Percentiles rank a stretch among this genome's conserved stretches.
Evolutionary conservation across 2,329 filamentous ascomycete genomes (phyloP).

Genomic region (Pseudogymnoascus sp.): DNA sequence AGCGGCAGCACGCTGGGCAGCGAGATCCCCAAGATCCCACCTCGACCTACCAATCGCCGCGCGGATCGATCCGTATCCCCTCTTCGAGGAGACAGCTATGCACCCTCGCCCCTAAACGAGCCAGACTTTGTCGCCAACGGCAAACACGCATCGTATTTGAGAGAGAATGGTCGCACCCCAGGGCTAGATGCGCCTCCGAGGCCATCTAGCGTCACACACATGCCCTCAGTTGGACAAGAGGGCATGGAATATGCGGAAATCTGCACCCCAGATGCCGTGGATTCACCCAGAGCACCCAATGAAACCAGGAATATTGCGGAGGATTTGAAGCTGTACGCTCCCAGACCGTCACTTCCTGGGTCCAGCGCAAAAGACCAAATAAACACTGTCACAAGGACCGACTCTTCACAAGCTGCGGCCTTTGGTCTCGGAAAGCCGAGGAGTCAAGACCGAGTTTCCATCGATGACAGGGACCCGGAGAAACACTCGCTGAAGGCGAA

Average conservation of each 20-base stretch:
- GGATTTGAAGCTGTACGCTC: constrained; percentile 80
- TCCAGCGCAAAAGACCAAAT: constrained; percentile 79
- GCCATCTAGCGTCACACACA: constrained; percentile 62
- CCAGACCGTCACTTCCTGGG: constrained; percentile 75
- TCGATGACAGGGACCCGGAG: constrained; percentile 43
- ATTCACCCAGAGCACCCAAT: constrained; percentile 31
- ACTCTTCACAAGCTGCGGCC: constrained; percentile 79
- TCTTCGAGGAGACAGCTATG: constrained; percentile 68
- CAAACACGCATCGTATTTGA: constrained; percentile 31
- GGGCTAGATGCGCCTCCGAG: constrained; percentile 43
- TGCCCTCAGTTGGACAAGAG: constrained; percentile 84
- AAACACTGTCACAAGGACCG: constrained; percentile 77
- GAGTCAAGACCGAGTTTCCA: constrained; percentile 26
- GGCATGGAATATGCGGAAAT: constrained; percentile 77
- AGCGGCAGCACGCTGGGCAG: constrained; percentile 25
- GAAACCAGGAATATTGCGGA: constrained; percentile 68
- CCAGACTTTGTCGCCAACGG: constrained; percentile 40
- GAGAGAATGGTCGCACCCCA: constrained; percentile 30
- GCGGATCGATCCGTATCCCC: constrained; percentile 71
- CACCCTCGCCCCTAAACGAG: constrained; percentile 80
- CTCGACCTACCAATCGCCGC: constrained; percentile 60
- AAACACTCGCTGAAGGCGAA: constrained; percentile 54
- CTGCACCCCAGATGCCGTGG: constrained; percentile 22
- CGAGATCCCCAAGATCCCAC: constrained; percentile 66
- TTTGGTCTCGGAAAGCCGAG: constrained; percentile 70